A percentile compares a stretch with the other conserved stretches of the same genome.
These are phyloP conservation scores for Aegilops sharonensis DNA, from an alignment of 176 grass and related monocot genomes.

Conservation along the genomic window DNA sequence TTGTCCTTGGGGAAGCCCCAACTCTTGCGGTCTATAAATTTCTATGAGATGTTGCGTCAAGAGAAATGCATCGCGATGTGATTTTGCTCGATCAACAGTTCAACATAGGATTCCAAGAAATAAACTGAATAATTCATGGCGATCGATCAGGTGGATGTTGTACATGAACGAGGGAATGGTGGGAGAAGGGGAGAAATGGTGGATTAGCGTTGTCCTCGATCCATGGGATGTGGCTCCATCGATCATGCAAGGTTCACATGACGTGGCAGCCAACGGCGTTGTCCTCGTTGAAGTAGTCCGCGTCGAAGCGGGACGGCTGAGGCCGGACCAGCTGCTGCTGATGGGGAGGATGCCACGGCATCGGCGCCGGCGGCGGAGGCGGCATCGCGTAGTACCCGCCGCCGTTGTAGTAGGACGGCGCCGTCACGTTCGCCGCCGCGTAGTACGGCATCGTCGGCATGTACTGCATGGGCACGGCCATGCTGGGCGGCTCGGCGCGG, in stretches of 20 bases:
- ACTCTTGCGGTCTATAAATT: no score
- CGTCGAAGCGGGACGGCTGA: slow-evolving; percentile 62
- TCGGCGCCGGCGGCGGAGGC: background rate
- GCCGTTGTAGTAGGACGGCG: slow-evolving; percentile 39
- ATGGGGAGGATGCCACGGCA: slow-evolving; percentile 10
- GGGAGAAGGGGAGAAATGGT: no score
- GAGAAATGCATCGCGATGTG: background rate
- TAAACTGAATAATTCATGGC: background rate
- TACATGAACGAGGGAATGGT: background rate
- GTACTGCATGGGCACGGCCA: slow-evolving; percentile 45
- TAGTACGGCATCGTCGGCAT: slow-evolving; percentile 37
- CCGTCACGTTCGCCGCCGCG: slow-evolving; percentile 21
- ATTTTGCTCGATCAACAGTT: background rate
- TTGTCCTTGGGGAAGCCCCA: no score
- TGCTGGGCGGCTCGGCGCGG: slow-evolving; percentile 51
- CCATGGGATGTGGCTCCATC: no score
- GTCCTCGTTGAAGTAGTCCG: slow-evolving; percentile 76
- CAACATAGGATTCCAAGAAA: background rate
- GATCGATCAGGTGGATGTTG: background rate
- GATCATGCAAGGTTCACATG: slow-evolving; percentile 40
- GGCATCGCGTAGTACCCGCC: slow-evolving; percentile 36
- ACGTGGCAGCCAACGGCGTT: slow-evolving; percentile 63
- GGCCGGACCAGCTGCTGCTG: slow-evolving; percentile 30
- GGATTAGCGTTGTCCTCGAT: no score
- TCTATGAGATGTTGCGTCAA: no score